Conservation (phyloP, 768 basidiomycete species). For the Infundibulicybe gibba region DNA sequence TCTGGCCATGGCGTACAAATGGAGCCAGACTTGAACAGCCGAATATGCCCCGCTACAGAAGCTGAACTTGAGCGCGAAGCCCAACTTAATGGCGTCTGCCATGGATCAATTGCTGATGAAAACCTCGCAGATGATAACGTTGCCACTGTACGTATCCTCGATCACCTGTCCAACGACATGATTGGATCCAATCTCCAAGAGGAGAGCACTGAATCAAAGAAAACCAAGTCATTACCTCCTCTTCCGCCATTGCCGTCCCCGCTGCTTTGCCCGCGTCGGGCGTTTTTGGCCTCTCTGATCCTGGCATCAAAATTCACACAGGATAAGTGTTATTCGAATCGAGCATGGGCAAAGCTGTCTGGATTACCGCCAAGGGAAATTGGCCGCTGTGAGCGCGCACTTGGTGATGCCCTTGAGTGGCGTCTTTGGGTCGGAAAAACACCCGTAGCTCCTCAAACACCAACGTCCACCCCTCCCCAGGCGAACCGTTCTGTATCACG, state of each 20-base stretch:
- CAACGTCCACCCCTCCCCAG: conserved; percentile 13
- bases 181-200: not conserved
- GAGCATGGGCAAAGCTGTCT: conserved; percentile 93
- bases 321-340: conserved; percentile 91
- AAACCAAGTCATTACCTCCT: conserved; percentile 13
- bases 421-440: conserved; percentile 90
- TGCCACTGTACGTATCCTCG: conserved; percentile 41
- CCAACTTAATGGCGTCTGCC: conserved; percentile 20
- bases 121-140: conserved; percentile 21
- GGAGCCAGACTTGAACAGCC: conserved; percentile 37
- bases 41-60: conserved; percentile 38
- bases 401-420: conserved; percentile 86
- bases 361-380: conserved; percentile 85
- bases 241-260: conserved; percentile 62
- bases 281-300: conserved; percentile 86
- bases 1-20: conserved; percentile 34
- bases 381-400: conserved; percentile 81
- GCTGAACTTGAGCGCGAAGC: conserved; percentile 39
- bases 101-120: conserved; percentile 5
- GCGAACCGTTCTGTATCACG: conserved; percentile 37
- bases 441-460: conserved; percentile 18
- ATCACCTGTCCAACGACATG: conserved; percentile 19
- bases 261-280: conserved; percentile 81
- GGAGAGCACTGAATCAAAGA: not conserved
- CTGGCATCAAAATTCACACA: conserved; percentile 91